Evolutionary conservation across 495 filamentous ascomycete genomes (phyloP).

Genomic region (Hypomontagnella monticulosa): DNA sequence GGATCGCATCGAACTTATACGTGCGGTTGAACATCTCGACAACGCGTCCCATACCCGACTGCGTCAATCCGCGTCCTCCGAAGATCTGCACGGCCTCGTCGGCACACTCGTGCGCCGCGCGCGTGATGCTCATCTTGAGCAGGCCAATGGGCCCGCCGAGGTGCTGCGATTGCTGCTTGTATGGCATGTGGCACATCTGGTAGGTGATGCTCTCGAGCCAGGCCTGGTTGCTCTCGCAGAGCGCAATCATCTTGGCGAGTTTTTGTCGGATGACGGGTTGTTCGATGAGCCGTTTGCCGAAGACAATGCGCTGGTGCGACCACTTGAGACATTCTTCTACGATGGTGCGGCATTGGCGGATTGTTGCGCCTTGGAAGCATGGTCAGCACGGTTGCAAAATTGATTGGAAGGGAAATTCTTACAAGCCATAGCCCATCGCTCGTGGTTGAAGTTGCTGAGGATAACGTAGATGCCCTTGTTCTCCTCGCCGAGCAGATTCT

Average conservation of each 20-base stretch:
- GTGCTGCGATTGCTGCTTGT: slow-evolving; percentile 77
- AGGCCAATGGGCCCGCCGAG: slow-evolving; percentile 85
- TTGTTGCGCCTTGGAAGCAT: slow-evolving; percentile 60
- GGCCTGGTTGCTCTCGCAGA: slow-evolving; percentile 81
- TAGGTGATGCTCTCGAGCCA: slow-evolving; percentile 85
- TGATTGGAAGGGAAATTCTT: slow-evolving; percentile 22
- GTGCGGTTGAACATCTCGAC: slow-evolving; percentile 85
- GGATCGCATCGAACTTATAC: slow-evolving; percentile 90
- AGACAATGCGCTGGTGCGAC: slow-evolving; percentile 89
- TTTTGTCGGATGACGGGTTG: slow-evolving; percentile 90
- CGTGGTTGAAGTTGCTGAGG: slow-evolving; percentile 87
- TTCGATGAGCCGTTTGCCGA: slow-evolving; percentile 80
- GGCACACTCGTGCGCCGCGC: slow-evolving; percentile 81
- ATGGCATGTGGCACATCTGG: slow-evolving; percentile 89
- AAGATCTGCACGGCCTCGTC: slow-evolving; percentile 88
- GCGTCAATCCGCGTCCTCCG: slow-evolving; percentile 81
- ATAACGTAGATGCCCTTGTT: slow-evolving; percentile 91
- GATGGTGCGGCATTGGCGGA: slow-evolving; percentile 71
- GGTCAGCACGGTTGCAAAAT: slow-evolving; percentile 30
- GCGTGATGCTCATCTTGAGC: slow-evolving; percentile 80
- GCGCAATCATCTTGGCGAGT: slow-evolving; percentile 88
- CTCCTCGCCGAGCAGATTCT: slow-evolving; percentile 83
- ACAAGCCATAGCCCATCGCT: slow-evolving; percentile 75
- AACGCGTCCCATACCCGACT: slow-evolving; percentile 81
- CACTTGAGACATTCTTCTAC: slow-evolving; percentile 90